These are phyloP conservation scores for Phytopythium kandeliae DNA, from an alignment of 352 stramenopile species.

Conservation along the genomic window DNA sequence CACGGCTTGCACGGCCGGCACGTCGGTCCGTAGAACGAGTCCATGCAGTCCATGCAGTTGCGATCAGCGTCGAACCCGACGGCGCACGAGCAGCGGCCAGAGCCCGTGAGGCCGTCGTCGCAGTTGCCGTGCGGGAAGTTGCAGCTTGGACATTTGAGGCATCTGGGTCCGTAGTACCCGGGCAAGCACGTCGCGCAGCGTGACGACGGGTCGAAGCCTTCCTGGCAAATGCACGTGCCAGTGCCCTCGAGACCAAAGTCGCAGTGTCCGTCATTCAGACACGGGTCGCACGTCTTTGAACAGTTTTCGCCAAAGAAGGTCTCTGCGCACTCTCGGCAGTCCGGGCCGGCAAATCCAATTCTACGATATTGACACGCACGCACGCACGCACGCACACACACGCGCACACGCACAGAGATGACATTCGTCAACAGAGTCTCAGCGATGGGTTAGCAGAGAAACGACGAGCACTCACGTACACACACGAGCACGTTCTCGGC, in stretches of 20 bases:
- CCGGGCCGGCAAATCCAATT: constrained; percentile 54
- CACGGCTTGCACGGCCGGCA: constrained; percentile 80
- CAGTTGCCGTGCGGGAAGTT: constrained; percentile 85
- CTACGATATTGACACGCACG: constrained; percentile 5
- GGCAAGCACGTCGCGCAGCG: constrained; percentile 77
- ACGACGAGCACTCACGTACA: constrained; percentile 33
- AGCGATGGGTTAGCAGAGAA: too few relatives aligned
- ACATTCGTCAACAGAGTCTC: too few relatives aligned
- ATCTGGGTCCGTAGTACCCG: constrained; percentile 64
- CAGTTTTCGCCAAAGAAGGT: constrained; percentile 57
- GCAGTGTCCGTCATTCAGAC: constrained; percentile 68
- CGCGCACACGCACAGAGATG: too few relatives aligned
- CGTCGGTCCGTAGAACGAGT: constrained; percentile 64
- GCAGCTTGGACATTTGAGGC: constrained; percentile 67
- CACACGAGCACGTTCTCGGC: constrained; percentile 53
- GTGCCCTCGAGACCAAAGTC: constrained; percentile 52
- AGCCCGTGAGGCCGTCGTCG: constrained; percentile 73
- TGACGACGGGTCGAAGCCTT: constrained; percentile 72
- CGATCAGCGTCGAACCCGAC: constrained; percentile 67
- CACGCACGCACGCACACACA: constrained; percentile 50
- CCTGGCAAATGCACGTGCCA: constrained; percentile 61
- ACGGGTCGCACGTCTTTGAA: constrained; percentile 55
- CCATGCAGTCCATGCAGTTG: constrained; percentile 84
- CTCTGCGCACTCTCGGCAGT: constrained; percentile 58
- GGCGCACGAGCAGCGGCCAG: constrained; percentile 78